A percentile compares a stretch with the other conserved stretches of the same genome.
These are phyloP conservation scores for Diplodia mutila DNA, from an alignment of 2,329 filamentous ascomycete genomes.

Conservation along the genomic window DNA sequence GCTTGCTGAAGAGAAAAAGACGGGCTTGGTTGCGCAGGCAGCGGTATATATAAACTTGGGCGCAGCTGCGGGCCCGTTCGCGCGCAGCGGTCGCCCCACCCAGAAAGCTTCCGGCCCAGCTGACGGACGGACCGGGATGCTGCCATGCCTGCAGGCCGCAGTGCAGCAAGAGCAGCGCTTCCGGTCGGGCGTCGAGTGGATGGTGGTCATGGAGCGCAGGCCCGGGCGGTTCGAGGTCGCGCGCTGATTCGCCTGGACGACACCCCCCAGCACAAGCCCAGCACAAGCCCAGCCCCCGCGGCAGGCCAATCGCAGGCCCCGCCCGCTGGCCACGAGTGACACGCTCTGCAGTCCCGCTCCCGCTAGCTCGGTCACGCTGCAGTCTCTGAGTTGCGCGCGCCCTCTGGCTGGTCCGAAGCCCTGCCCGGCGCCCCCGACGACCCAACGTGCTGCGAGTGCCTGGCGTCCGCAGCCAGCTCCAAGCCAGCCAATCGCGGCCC, in stretches of 20 bases:
- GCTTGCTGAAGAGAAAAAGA: conserved; percentile 54
- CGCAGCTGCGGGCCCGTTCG: conserved; percentile 2
- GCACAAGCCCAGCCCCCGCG: conserved; percentile 1
- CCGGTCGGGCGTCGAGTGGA: conserved; percentile 26
- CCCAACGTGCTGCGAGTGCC: conserved; percentile 14
- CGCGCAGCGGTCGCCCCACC: conserved; percentile 14
- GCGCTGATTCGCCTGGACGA: conserved; percentile 11
- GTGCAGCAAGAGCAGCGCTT: conserved; percentile 21
- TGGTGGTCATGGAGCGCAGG: not conserved
- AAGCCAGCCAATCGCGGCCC: conserved; percentile 16
- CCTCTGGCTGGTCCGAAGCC: conserved; percentile 10
- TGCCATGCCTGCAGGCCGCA: conserved; percentile 21
- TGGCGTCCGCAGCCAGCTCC: conserved; percentile 1
- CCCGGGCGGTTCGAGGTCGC: conserved; percentile 16
- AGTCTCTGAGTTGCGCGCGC: conserved; percentile 7
- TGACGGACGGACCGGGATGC: conserved; percentile 24
- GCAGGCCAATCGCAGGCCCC: conserved; percentile 7
- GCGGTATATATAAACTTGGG: conserved; percentile 21
- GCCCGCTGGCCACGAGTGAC: conserved; percentile 12
- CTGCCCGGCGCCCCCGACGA: conserved; percentile 16
- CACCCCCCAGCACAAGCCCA: conserved; percentile 4
- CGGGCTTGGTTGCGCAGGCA: conserved; percentile 16
- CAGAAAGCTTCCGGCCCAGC: conserved; percentile 19
- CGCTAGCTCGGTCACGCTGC: conserved; percentile 24
- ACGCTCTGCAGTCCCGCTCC: conserved; percentile 24